Evolutionary conservation across 805 yeast genomes (phyloP).

Genomic region (Yamadazyma sp.): DNA sequence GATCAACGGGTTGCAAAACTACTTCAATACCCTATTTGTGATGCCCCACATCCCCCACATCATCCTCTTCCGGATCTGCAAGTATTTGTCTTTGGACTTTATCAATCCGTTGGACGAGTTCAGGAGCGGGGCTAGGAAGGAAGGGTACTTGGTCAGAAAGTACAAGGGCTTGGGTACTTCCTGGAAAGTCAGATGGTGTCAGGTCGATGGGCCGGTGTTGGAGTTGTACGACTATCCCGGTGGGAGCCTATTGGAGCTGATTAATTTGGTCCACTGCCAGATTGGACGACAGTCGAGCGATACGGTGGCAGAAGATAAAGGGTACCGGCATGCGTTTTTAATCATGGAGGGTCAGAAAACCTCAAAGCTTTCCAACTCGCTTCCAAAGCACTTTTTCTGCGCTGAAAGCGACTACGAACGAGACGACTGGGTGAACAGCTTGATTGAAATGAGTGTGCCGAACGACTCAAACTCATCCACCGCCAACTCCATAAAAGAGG

Average conservation of each 20-base stretch:
- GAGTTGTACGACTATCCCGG: constrained; percentile 58
- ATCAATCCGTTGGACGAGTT: constrained; percentile 57
- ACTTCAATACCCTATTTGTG: constrained; percentile 55
- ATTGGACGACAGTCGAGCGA: constrained; percentile 52
- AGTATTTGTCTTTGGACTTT: constrained; percentile 66
- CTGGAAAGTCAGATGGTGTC: constrained; percentile 74
- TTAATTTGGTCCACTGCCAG: constrained; percentile 50
- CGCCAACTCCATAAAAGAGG: constrained; percentile 9
- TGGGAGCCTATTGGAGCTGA: constrained; percentile 53
- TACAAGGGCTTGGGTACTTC: constrained; percentile 60
- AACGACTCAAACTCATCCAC: constrained; percentile 6
- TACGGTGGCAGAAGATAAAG: constrained; percentile 44
- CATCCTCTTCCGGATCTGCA: constrained; percentile 54
- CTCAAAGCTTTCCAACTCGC: constrained; percentile 30
- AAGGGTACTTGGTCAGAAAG: constrained; percentile 64
- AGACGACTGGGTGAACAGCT: constrained; percentile 62
- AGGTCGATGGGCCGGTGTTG: constrained; percentile 57
- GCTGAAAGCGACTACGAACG: constrained; percentile 78
- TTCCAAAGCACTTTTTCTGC: constrained; percentile 64
- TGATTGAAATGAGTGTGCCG: constrained; percentile 27
- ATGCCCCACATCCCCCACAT: constrained; percentile 59
- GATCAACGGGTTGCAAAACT: constrained; percentile 53
- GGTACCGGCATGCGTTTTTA: constrained; percentile 61
- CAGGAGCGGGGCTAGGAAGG: constrained; percentile 54
- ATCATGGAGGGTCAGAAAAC: constrained; percentile 47